A percentile compares a stretch with the other conserved stretches of the same genome.
Evolutionary conservation across 164 flowering plant genomes (phyloP).

Genomic region (Vitis amurensis): DNA sequence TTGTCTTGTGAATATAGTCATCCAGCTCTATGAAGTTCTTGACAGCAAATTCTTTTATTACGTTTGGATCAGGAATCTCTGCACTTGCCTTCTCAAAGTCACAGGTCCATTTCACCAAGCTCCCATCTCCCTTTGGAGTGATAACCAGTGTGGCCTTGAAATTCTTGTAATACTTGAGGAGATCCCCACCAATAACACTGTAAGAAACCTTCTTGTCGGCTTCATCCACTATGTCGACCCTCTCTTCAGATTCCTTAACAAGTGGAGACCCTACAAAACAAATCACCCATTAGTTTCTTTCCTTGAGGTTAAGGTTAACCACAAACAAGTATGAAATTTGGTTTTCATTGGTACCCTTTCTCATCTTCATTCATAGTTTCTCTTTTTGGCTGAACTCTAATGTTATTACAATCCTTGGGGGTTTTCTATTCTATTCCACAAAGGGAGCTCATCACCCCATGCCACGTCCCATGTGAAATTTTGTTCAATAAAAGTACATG

Average conservation of each 20-base stretch:
- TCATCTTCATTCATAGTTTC: too few relatives aligned
- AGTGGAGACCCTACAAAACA: constrained; percentile 28
- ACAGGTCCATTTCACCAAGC: constrained; percentile 56
- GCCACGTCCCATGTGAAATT: too few relatives aligned
- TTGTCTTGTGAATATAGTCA: constrained; percentile 34
- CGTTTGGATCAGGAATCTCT: constrained; percentile 41
- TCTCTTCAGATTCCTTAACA: constrained; percentile 43
- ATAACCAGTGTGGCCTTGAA: constrained; percentile 37
- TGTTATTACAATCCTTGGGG: too few relatives aligned
- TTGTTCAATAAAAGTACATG: too few relatives aligned
- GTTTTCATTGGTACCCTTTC: too few relatives aligned
- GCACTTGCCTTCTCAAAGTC: constrained; percentile 55
- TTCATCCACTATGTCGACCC: constrained; percentile 52
- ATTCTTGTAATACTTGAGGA: constrained; percentile 52
- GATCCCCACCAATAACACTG: constrained; percentile 66
- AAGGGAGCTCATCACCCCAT: too few relatives aligned
- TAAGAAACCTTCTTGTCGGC: constrained; percentile 40
- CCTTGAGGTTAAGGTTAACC: too few relatives aligned
- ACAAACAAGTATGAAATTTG: too few relatives aligned
- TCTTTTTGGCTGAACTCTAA: too few relatives aligned
- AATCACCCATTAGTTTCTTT: neutral
- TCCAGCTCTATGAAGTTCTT: constrained; percentile 53
- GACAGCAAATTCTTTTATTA: constrained; percentile 49
- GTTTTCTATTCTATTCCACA: too few relatives aligned
- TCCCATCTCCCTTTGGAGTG: constrained; percentile 47